phyloP scores from a whole-genome alignment of 2,329 filamentous ascomycete genomes.

The Fusarium lyarnte region DNA sequence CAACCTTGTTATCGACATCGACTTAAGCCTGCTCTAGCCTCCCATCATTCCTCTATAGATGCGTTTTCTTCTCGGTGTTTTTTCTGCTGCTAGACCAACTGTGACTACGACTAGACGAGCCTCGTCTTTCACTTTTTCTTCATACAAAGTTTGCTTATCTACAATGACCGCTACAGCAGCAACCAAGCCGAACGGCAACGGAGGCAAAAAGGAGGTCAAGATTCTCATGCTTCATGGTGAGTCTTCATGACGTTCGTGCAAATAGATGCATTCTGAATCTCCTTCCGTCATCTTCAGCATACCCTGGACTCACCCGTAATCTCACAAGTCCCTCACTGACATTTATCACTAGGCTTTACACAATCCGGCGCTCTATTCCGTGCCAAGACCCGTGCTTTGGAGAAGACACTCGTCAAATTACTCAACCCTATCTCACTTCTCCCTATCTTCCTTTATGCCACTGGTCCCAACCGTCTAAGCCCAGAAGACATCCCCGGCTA shows the following conservation, averaged over 20 bases:
- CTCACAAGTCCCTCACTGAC: slow-evolving; percentile 12
- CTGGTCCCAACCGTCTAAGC: slow-evolving; percentile 70
- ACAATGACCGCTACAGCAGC: slow-evolving; percentile 41
- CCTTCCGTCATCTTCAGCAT: neutral
- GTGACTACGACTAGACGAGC: slow-evolving; percentile 15
- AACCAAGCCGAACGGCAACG: slow-evolving; percentile 46
- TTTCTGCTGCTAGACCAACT: slow-evolving; percentile 30
- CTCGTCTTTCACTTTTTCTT: slow-evolving; percentile 9
- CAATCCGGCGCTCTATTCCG: slow-evolving; percentile 88
- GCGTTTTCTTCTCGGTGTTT: slow-evolving; percentile 22
- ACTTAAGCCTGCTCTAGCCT: neutral
- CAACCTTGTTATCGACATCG: neutral
- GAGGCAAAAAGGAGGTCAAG: slow-evolving; percentile 63
- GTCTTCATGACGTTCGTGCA: slow-evolving; percentile 10
- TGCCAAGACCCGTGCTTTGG: slow-evolving; percentile 86
- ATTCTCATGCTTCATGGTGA: slow-evolving; percentile 82
- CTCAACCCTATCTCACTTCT: slow-evolving; percentile 68
- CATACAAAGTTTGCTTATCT: slow-evolving; percentile 19
- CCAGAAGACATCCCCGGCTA: slow-evolving; percentile 77
- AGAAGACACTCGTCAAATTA: slow-evolving; percentile 80
- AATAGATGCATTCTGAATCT: neutral
- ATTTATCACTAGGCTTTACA: slow-evolving; percentile 73
- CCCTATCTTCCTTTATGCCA: slow-evolving; percentile 72
- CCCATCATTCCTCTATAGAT: slow-evolving; percentile 29
- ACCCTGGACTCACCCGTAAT: neutral